These are phyloP conservation scores for Thermomyces lanuginosus DNA, from an alignment of 2,329 filamentous ascomycete genomes.

Conservation along the genomic window DNA sequence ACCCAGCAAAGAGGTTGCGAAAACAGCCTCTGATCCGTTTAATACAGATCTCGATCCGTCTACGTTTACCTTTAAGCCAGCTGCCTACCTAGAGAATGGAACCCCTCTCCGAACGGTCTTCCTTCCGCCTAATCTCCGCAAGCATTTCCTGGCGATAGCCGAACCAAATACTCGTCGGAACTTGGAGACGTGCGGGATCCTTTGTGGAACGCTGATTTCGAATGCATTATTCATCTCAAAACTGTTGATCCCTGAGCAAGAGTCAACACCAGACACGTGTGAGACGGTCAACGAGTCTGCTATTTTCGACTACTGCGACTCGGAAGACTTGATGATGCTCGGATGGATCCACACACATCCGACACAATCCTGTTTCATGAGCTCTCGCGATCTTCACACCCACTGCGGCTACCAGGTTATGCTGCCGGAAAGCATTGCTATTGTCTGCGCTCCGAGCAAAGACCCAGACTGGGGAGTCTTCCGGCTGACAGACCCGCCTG, in stretches of 20 bases:
- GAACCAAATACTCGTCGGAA: constrained; percentile 61
- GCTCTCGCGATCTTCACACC: constrained; percentile 80
- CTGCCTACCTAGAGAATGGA: constrained; percentile 80
- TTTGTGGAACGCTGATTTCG: constrained; percentile 78
- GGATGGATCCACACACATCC: constrained; percentile 99
- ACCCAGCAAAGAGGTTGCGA: constrained; percentile 14
- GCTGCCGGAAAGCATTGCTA: constrained; percentile 89
- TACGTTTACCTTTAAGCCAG: constrained; percentile 65
- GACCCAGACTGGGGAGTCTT: constrained; percentile 70
- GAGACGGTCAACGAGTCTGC: constrained; percentile 77
- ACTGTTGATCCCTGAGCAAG: constrained; percentile 81
- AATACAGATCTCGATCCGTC: constrained; percentile 21
- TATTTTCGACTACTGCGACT: constrained; percentile 78
- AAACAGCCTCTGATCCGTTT: constrained; percentile 9
- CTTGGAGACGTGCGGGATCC: constrained; percentile 86
- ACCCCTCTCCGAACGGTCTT: constrained; percentile 75
- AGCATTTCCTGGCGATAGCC: constrained; percentile 58
- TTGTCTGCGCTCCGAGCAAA: constrained; percentile 81
- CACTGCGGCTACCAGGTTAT: constrained; percentile 90
- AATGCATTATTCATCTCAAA: constrained; percentile 85
- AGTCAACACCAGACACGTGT: constrained; percentile 79
- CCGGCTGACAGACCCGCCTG: constrained; percentile 81
- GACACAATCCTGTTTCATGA: constrained; percentile 95
- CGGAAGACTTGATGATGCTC: constrained; percentile 65
- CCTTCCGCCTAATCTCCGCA: constrained; percentile 58